Evolutionary conservation across 192 early-diverging fungal species (phyloP), one percentile per base, ranked within the genome.

Genomic region (Ramicandelaber brevisporus): DNA sequence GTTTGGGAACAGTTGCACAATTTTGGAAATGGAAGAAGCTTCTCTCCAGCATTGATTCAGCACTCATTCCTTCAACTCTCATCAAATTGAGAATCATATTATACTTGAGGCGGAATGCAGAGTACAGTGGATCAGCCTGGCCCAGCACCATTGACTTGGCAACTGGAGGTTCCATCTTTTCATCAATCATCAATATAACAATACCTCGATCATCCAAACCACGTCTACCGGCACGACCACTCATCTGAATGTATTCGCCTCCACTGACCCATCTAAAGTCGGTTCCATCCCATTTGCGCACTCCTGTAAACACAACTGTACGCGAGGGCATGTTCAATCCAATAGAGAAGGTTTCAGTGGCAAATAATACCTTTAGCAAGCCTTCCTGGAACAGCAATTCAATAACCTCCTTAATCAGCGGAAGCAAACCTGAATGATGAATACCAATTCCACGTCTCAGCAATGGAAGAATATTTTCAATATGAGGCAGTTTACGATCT

Each of bases 191-290:
- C 48, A 97, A 54, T 36, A 97, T 87, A 5, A 97, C 92, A 16
- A 90, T 74, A 30, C 92, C 92, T 32, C 86, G 76, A 31, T 90
- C 84, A 63, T 97, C 92, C 23, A 90, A 57, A 15, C 92, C 92
- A 56, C 92, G 73, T 21, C 92, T 65, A 30, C 92, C 92, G 8
- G 92, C 92, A 44, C 92, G 78, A 24, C 92, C 92, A 45, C 76
- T 81, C 92, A 97, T 97, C 55, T 97, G 92, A 52, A 93, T 97
- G 53, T 97, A 97, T 56, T 97, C 92, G 42, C 92, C 92, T 18
- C 66, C 66, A 31, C 68, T 65, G 11, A 89, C 61, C 65, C 72
- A 84, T 30, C 92, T 65, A 11, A 51, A 60, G 21, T 76, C 70
- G 36, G 71, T 73, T 29, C 92, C 92, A 44, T 97, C 92, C 39